phyloP scores from a whole-genome alignment of 345 rosid species.

The Punica granatum region DNA sequence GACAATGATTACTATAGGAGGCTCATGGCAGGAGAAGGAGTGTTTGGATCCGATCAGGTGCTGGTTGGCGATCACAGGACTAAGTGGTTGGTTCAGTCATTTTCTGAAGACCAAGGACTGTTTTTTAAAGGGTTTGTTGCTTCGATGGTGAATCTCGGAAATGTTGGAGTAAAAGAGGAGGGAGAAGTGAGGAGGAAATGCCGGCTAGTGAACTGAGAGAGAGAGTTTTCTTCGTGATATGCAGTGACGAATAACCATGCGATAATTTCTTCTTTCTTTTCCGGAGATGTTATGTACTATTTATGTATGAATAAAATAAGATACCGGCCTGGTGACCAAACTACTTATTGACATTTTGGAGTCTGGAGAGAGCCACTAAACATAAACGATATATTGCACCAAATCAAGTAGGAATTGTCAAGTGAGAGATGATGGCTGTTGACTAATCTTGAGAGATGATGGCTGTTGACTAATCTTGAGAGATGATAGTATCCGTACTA shows the following conservation, averaged over 20 bases:
- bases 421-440: neutral
- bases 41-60: constrained; percentile 62
- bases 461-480: too few species aligned
- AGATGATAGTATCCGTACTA: neutral
- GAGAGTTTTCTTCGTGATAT: neutral
- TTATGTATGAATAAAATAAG: neutral
- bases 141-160: constrained; percentile 72
- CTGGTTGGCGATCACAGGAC: constrained; percentile 44
- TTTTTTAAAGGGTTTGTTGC: constrained; percentile 61
- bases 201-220: constrained; percentile 32
- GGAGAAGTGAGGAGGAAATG: constrained; percentile 69
- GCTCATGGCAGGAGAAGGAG: constrained; percentile 43
- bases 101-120: constrained; percentile 45
- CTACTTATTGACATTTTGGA: neutral
- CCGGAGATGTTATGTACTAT: neutral
- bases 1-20: constrained; percentile 66
- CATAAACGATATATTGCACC: neutral
- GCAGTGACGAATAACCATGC: constrained; percentile 1
- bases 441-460: neutral
- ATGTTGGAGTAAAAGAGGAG: constrained; percentile 44
- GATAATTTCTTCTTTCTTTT: neutral
- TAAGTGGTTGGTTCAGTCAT: constrained; percentile 50
- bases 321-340: neutral
- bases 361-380: neutral
- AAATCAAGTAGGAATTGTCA: neutral